These are phyloP conservation scores for Gigaspora rosea DNA, from an alignment of 192 early-diverging fungal species.

Conservation along the genomic window DNA sequence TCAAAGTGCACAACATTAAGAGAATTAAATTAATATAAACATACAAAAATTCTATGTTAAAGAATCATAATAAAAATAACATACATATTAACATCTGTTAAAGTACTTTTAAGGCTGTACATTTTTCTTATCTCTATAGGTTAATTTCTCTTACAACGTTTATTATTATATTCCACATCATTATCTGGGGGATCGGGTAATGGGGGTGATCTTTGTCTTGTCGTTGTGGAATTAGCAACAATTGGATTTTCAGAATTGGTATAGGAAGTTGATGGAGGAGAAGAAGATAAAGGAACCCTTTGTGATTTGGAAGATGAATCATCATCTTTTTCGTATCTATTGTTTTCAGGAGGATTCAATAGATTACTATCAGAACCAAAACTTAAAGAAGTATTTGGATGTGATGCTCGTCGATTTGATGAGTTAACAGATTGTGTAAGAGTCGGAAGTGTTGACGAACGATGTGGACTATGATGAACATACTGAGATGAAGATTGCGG, in stretches of 20 bases:
- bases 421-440: not conserved
- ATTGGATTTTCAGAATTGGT: not conserved
- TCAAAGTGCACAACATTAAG: no score
- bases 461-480: no score
- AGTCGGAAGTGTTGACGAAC: not conserved
- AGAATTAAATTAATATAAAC: no score
- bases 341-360: constrained; percentile 22
- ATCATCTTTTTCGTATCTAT: constrained; percentile 13
- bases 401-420: constrained; percentile 3
- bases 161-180: not conserved
- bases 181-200: constrained; percentile 28
- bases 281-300: not conserved
- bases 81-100: no score
- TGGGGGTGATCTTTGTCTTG: not conserved
- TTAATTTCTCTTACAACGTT: constrained; percentile 11
- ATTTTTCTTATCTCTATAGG: not conserved
- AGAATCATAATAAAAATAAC: no score
- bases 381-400: constrained; percentile 22
- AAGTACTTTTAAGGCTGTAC: no score
- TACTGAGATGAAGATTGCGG: not conserved
- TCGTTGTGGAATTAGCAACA: not conserved
- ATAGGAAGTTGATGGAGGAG: not conserved
- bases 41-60: no score
- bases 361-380: constrained; percentile 30
- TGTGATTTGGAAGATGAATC: not conserved